Evolutionary conservation across 805 yeast species (phyloP).

Genomic region (Cyberlindnera japonica): DNA sequence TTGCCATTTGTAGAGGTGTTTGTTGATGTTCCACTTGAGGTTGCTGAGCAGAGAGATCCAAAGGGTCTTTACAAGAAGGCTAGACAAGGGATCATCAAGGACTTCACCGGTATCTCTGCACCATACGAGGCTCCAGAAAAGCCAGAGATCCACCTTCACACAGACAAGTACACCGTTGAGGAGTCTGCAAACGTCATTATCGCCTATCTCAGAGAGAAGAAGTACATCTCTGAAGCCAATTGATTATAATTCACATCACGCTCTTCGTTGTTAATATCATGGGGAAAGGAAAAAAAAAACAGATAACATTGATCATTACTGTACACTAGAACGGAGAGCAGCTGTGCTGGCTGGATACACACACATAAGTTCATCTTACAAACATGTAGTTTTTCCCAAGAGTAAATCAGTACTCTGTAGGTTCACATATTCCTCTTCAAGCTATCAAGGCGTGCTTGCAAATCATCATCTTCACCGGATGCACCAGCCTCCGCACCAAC

Average conservation of each 20-base stretch:
- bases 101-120: conserved; percentile 93
- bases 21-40: conserved; percentile 89
- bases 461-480: conserved; percentile 53
- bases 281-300: background rate
- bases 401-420: no score
- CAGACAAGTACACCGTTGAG: conserved; percentile 69
- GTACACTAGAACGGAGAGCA: background rate
- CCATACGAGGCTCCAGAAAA: conserved; percentile 90
- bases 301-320: background rate
- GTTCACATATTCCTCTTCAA: conserved; percentile 47
- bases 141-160: conserved; percentile 80
- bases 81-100: conserved; percentile 88
- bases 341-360: background rate
- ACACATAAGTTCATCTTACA: no score
- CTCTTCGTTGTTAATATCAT: background rate
- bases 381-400: no score
- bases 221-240: conserved; percentile 24
- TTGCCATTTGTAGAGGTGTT: conserved; percentile 87
- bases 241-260: background rate
- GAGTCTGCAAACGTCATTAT: conserved; percentile 73
- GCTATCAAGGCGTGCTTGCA: conserved; percentile 85
- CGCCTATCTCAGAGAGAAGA: conserved; percentile 57
- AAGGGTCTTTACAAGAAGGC: conserved; percentile 97
- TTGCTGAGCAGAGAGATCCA: conserved; percentile 96
- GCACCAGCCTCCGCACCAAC: conserved; percentile 43